These are phyloP conservation scores for Pythium vanterpoolii DNA, from an alignment of 352 stramenopile species.

Conservation along the genomic window DNA sequence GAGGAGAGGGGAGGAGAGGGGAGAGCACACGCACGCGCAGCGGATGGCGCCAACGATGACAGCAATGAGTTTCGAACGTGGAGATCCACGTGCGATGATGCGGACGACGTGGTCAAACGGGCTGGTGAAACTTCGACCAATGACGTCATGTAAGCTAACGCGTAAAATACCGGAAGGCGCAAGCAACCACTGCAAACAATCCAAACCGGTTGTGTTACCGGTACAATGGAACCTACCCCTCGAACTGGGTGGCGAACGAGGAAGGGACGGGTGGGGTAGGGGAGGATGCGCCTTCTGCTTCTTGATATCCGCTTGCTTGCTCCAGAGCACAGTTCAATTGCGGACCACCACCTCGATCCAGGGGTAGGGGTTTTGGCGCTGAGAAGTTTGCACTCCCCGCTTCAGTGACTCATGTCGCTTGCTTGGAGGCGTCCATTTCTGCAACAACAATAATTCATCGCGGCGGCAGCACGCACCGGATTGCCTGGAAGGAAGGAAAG, in stretches of 20 bases:
- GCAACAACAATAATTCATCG: neutral
- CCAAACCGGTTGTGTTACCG: neutral
- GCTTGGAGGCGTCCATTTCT: slow-evolving; percentile 5
- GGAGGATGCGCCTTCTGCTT: neutral
- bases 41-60: neutral
- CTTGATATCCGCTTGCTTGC: neutral
- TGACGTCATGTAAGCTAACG: slow-evolving; percentile 19
- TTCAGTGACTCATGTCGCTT: slow-evolving; percentile 11
- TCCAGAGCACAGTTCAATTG: slow-evolving; percentile 20
- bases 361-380: neutral
- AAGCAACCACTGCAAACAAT: neutral
- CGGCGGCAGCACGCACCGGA: neutral
- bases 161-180: neutral
- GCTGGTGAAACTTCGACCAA: slow-evolving; percentile 13
- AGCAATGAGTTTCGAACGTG: neutral
- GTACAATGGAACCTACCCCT: neutral
- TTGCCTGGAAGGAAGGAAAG: neutral
- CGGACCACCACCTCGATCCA: neutral
- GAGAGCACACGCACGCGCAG: neutral
- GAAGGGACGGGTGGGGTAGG: neutral
- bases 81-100: slow-evolving; percentile 14
- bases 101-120: slow-evolving; percentile 16
- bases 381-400: slow-evolving; percentile 4
- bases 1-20: neutral
- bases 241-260: neutral